Percentiles rank a stretch among this genome's conserved stretches.
These are phyloP conservation scores for Athelia psychrophila DNA, from an alignment of 1,284 basidiomycete species.

Conservation along the genomic window DNA sequence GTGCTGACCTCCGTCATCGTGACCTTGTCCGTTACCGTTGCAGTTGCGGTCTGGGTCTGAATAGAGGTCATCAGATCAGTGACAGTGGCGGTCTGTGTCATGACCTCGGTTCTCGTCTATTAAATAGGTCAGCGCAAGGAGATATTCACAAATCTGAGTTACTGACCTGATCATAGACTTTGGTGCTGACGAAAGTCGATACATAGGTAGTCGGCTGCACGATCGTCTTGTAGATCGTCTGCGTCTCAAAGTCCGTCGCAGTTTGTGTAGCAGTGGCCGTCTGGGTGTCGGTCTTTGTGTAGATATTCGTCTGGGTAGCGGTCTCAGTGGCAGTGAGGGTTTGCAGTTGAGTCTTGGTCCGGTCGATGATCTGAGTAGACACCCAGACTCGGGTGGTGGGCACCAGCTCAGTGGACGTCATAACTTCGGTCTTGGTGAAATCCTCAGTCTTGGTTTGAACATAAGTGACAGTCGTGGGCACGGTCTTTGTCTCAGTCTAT, in stretches of 20 bases:
- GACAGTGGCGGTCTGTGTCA: slow-evolving; percentile 46
- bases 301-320: slow-evolving; percentile 48
- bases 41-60: slow-evolving; percentile 27
- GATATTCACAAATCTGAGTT: not conserved
- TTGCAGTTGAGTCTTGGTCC: slow-evolving; percentile 51
- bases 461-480: slow-evolving; percentile 32
- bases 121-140: slow-evolving; percentile 1
- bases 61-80: slow-evolving; percentile 39
- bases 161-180: slow-evolving; percentile 58
- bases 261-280: slow-evolving; percentile 37
- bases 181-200: slow-evolving; percentile 50
- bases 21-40: slow-evolving; percentile 41
- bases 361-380: slow-evolving; percentile 61
- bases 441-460: slow-evolving; percentile 33
- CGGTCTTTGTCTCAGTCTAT: slow-evolving; percentile 24
- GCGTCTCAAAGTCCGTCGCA: slow-evolving; percentile 34
- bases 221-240: slow-evolving; percentile 40
- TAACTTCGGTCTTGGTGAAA: slow-evolving; percentile 40
- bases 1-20: slow-evolving; percentile 45
- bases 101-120: slow-evolving; percentile 49
- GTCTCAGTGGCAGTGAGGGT: slow-evolving; percentile 62
- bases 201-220: slow-evolving; percentile 55
- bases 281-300: slow-evolving; percentile 49
- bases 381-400: slow-evolving; percentile 64
- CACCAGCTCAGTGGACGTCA: slow-evolving; percentile 52